phyloP scores from a whole-genome alignment of 2,329 filamentous ascomycete species.

The Aspergillus carbonarius region DNA sequence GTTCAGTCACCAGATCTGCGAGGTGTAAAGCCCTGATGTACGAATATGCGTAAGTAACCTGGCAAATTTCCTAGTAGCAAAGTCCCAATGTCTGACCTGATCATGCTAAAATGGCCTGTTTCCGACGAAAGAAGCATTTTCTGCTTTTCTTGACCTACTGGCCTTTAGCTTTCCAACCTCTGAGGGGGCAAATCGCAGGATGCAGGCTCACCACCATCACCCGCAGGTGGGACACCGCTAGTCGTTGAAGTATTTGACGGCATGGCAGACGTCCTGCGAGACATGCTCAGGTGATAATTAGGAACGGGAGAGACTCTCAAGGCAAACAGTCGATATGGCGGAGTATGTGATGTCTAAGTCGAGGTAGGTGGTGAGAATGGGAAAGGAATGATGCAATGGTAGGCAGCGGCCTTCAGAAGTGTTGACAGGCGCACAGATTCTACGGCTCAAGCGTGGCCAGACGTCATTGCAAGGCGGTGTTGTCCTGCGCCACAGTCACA shows the following conservation, averaged over 20 bases:
- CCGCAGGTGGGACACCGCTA: conserved; percentile 28
- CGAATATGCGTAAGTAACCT: conserved; percentile 15
- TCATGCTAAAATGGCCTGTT: conserved; percentile 52
- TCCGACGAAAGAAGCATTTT: conserved; percentile 50
- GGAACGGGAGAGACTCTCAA: not conserved
- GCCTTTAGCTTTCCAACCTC: conserved; percentile 14
- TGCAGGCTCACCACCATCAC: conserved; percentile 35
- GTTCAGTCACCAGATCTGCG: conserved; percentile 51
- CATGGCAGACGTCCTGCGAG: conserved; percentile 40
- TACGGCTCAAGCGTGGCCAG: conserved; percentile 20
- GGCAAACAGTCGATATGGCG: not conserved
- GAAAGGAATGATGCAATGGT: conserved; percentile 18
- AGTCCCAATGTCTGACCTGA: conserved; percentile 40
- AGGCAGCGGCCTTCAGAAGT: conserved; percentile 25
- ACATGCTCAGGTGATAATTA: conserved; percentile 32
- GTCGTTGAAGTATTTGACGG: conserved; percentile 31
- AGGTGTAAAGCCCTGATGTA: conserved; percentile 47
- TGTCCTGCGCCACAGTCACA: conserved; percentile 27
- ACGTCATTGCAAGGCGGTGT: conserved; percentile 39
- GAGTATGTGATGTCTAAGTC: not conserved
- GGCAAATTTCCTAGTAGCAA: not conserved
- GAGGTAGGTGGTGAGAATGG: conserved; percentile 6
- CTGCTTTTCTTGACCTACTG: conserved; percentile 49
- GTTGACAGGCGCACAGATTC: conserved; percentile 38
- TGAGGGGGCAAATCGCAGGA: conserved; percentile 5